Evolutionary conservation across 768 basidiomycete species (phyloP), one percentile per base, ranked within the genome.

Genomic region (Russula griseocarnosa): DNA sequence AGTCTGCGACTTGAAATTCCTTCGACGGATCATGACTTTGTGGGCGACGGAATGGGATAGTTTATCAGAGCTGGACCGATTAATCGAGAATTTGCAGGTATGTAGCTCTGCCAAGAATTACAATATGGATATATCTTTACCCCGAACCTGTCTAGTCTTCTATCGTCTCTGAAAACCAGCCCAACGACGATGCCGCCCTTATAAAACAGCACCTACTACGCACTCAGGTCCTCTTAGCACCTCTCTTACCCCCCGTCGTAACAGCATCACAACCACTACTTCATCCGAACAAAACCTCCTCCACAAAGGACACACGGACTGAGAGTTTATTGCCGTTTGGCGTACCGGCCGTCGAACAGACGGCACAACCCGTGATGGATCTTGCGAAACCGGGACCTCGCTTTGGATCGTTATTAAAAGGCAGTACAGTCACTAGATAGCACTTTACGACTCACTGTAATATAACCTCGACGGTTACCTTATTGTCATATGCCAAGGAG

Each of bases 401-500:
- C 62, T 90, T 93, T 74, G 88, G 88, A 18, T 76, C 92, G 70
- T 75, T 93, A 52, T 78, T 91, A 61, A 79, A 89, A 62, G 86
- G 83, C 58, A 79, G 76, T 68, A 73, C 75, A 65, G 44, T 54
- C 46, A 28, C 46, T 55, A 53, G 65, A 46, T 70, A 71, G 57
- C 72, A 70, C 64, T 50, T 65, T 55, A 58, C 50, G 13, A 38
- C 60, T 47, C 34, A 59, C 61, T 40, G 18, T 58, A 49, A 62
- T 60, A 11, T 36, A 36, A 10, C 36, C 36, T 36, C 36, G 36
- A 13, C 13, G 13, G 13, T 36, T 13, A 14, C 36, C 18, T 16
- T 36, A n/a, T 40, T 40, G n/a, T 47, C 18, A 44, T 57, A 32
- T 34, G 50, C 26, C 26, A 5, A 6, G 38, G 38, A 38, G 34